These are phyloP conservation scores for Caloboletus inedulis DNA, from an alignment of 1,284 basidiomycete species.

Conservation along the genomic window DNA sequence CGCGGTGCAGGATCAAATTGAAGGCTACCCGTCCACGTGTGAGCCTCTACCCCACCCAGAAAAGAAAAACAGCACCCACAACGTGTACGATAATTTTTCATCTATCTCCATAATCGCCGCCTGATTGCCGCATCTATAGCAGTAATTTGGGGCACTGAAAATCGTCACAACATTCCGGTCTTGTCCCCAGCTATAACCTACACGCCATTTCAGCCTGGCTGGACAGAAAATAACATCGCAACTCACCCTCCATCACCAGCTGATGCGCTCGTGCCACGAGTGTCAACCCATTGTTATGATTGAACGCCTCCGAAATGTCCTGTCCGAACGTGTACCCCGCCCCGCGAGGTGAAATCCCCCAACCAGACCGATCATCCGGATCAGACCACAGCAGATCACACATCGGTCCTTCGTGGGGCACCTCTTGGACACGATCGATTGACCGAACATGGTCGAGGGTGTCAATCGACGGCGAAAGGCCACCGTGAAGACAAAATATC, in stretches of 20 bases:
- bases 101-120: conserved; percentile 99
- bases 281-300: conserved; percentile 98
- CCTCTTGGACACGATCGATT: conserved; percentile 98
- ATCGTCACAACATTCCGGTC: conserved; percentile 99
- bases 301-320: conserved; percentile 97
- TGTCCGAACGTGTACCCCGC: conserved; percentile 99
- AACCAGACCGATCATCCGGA: conserved; percentile 98
- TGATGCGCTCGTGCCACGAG: conserved; percentile 96
- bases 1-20: conserved; percentile 99
- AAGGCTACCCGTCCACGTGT: conserved; percentile 55
- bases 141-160: conserved; percentile 99
- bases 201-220: conserved; percentile 4
- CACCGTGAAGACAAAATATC: conserved; percentile 99
- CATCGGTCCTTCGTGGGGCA: conserved; percentile 99
- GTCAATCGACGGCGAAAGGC: conserved; percentile 98
- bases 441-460: conserved; percentile 98
- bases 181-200: conserved; percentile 95
- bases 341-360: conserved; percentile 98
- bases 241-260: conserved; percentile 94
- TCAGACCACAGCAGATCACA: conserved; percentile 99
- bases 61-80: conserved; percentile 49
- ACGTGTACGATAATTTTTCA: conserved; percentile 95
- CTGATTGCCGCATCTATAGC: conserved; percentile 99
- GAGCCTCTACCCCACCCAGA: conserved; percentile 9
- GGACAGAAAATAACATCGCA: background rate